Conservation (phyloP, 495 filamentous ascomycete genomes). For the Pseudotulostoma volvatum region DNA sequence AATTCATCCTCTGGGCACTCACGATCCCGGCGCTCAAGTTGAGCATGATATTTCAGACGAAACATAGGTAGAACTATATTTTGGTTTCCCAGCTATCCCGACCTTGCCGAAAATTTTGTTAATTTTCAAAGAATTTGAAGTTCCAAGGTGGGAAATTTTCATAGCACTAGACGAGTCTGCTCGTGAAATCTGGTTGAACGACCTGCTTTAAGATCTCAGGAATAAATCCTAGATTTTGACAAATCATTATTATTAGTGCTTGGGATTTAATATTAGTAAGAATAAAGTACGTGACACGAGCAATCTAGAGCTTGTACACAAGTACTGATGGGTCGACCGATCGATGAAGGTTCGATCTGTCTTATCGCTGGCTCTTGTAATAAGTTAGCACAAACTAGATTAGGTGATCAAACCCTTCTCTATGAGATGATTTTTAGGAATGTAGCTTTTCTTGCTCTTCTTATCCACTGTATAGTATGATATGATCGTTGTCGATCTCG, state of each 20-base stretch:
- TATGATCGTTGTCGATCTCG: too few relatives aligned
- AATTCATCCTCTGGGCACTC: slow-evolving; percentile 13
- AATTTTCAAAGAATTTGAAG: neutral
- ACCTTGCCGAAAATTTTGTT: neutral
- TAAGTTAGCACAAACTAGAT: neutral
- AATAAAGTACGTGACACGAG: too few relatives aligned
- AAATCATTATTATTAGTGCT: too few relatives aligned
- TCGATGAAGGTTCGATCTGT: too few relatives aligned
- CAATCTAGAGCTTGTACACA: too few relatives aligned
- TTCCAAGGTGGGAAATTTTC: neutral
- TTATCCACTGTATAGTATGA: too few relatives aligned
- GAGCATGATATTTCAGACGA: slow-evolving; percentile 65
- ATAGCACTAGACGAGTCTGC: neutral
- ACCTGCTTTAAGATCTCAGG: neutral
- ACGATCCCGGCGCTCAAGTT: slow-evolving; percentile 13
- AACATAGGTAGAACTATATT: too few relatives aligned
- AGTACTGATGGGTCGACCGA: too few relatives aligned
- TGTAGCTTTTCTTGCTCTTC: too few relatives aligned
- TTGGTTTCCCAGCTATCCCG: neutral
- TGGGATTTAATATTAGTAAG: too few relatives aligned
- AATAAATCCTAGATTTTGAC: neutral
- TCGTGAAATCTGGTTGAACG: neutral
- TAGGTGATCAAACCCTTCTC: too few relatives aligned
- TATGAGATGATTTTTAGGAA: too few relatives aligned
- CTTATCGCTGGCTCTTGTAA: neutral